Evolutionary conservation across 345 rosid species (phyloP).

Genomic region (Aegle marmelos): DNA sequence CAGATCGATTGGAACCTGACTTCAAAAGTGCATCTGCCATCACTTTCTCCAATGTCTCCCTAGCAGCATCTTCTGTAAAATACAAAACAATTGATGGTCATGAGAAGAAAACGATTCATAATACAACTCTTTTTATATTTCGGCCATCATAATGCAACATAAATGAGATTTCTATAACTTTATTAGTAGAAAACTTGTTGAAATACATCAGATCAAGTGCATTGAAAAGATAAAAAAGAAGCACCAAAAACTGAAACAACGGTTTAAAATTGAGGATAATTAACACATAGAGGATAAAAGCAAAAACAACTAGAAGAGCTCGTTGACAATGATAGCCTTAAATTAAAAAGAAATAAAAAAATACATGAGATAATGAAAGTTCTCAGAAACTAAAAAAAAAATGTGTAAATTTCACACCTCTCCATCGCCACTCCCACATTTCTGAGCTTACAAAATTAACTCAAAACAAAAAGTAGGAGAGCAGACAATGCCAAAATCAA

Average conservation of each 20-base stretch:
- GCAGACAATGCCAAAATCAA: no score
- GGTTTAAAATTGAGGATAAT: background rate
- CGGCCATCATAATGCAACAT: background rate
- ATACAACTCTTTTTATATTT: background rate
- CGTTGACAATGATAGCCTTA: background rate
- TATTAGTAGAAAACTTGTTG: background rate
- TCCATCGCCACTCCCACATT: background rate
- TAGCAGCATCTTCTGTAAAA: conserved; percentile 72
- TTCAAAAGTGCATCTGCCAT: conserved; percentile 76
- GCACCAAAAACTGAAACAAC: background rate
- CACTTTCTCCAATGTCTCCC: conserved; percentile 78
- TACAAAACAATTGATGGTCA: conserved; percentile 3
- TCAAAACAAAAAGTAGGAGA: no score
- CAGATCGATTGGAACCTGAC: conserved; percentile 59
- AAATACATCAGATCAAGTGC: background rate
- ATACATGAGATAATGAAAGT: background rate
- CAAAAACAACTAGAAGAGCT: background rate
- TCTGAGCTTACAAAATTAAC: background rate
- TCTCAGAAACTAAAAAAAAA: background rate
- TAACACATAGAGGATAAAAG: background rate
- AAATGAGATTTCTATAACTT: background rate
- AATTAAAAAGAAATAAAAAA: background rate
- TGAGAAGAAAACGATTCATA: background rate
- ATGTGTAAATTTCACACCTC: background rate
- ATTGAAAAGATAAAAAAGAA: background rate